A percentile compares a stretch with the other conserved stretches of the same genome.
Evolutionary conservation across 169 alveolate genomes (phyloP).

Genomic region (Eimeria tenella): DNA sequence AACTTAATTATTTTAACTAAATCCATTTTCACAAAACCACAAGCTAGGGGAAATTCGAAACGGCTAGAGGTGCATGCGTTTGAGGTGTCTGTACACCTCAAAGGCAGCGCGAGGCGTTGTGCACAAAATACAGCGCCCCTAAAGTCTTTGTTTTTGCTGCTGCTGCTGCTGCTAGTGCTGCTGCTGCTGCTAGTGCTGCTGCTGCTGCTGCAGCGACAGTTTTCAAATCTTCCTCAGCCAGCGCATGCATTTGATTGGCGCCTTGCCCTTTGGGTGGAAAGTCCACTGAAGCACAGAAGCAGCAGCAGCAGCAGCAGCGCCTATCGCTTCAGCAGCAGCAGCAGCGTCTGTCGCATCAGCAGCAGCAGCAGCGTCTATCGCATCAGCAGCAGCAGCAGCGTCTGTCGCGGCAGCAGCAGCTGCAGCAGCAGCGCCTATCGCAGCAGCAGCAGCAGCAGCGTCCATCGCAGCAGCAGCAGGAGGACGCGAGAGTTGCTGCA

Average conservation of each 20-base stretch:
- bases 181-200: background rate
- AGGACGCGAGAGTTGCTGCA: background rate
- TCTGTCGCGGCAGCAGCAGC: background rate
- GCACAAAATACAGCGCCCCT: no score
- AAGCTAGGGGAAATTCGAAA: no score
- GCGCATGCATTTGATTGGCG: conserved; percentile 68
- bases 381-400: no score
- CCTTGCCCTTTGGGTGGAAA: conserved; percentile 54
- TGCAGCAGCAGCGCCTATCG: background rate
- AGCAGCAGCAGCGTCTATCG: background rate
- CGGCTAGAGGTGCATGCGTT: no score
- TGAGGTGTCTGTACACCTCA: no score
- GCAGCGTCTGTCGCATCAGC: background rate
- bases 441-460: no score
- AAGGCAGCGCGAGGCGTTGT: no score
- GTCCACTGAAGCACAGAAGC: conserved; percentile 64
- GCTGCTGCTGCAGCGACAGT: background rate
- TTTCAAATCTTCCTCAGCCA: conserved; percentile 65
- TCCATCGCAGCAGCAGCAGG: background rate
- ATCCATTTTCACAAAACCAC: no score
- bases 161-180: background rate
- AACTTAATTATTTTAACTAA: no score
- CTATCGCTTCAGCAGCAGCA: background rate
- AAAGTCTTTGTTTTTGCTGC: no score
- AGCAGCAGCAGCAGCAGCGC: background rate